Percentiles rank a stretch among this genome's conserved stretches.
These are phyloP conservation scores for Scopulariopsis brevicaulis DNA, from an alignment of 2,329 filamentous ascomycete genomes.

Conservation along the genomic window DNA sequence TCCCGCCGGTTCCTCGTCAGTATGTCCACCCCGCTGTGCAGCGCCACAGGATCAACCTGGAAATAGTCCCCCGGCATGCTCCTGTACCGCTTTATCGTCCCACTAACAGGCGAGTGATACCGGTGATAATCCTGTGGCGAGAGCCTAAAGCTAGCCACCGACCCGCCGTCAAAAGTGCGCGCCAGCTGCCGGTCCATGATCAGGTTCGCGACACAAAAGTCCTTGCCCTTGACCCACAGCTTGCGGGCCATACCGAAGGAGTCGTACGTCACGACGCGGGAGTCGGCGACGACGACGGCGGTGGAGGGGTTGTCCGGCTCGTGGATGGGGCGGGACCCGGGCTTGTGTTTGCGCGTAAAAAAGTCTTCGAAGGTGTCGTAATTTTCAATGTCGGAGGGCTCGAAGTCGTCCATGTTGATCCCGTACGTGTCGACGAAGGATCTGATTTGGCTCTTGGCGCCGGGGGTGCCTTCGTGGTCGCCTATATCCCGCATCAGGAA, in stretches of 20 bases:
- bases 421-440: conserved; percentile 21
- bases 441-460: conserved; percentile 21
- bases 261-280: conserved; percentile 21
- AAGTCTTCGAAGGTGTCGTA: conserved; percentile 25
- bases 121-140: conserved; percentile 32
- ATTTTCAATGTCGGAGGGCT: conserved; percentile 18
- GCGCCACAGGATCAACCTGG: conserved; percentile 23
- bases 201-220: conserved; percentile 27
- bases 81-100: conserved; percentile 21
- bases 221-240: conserved; percentile 29
- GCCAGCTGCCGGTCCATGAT: conserved; percentile 20
- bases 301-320: conserved; percentile 12
- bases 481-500: not conserved
- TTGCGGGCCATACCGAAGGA: conserved; percentile 18
- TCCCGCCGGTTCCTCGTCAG: conserved; percentile 23
- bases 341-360: conserved; percentile 21
- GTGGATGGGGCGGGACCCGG: conserved; percentile 17
- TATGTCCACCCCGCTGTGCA: conserved; percentile 21
- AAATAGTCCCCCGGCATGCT: conserved; percentile 30
- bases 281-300: conserved; percentile 22
- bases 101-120: conserved; percentile 28
- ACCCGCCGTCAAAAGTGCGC: conserved; percentile 18
- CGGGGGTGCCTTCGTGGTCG: conserved; percentile 14
- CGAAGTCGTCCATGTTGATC: conserved; percentile 24
- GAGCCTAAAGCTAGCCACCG: conserved; percentile 26